Evolutionary conservation across 1,284 basidiomycete species (phyloP).

Genomic region (Microbotryum violaceum): DNA sequence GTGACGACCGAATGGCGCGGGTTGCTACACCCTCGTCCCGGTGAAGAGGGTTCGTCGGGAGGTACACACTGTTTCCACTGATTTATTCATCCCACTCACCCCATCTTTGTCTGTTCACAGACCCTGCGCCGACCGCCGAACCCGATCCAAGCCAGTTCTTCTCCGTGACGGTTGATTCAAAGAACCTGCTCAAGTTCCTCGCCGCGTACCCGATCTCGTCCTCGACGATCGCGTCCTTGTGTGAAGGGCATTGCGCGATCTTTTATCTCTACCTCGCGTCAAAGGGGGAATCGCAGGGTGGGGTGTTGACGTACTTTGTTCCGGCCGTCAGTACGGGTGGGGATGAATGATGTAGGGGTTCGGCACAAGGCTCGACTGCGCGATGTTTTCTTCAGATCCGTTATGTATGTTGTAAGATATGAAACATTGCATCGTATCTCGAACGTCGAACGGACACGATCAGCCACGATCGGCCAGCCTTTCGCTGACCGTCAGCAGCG

Average conservation of each 20-base stretch:
- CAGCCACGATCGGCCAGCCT: no score
- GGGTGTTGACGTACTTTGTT: constrained; percentile 30
- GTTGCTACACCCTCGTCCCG: constrained; percentile 33
- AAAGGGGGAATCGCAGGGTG: constrained; percentile 32
- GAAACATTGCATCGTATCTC: no score
- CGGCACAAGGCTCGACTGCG: not conserved
- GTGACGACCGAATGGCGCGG: constrained; percentile 39
- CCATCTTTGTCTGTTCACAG: not conserved
- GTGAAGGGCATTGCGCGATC: constrained; percentile 39
- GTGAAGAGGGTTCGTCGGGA: constrained; percentile 12
- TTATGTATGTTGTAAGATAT: no score
- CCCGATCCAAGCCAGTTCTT: constrained; percentile 21
- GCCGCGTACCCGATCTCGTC: constrained; percentile 36
- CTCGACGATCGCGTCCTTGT: constrained; percentile 38
- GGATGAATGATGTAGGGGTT: constrained; percentile 9
- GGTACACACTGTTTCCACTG: not conserved
- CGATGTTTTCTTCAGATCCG: no score
- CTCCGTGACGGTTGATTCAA: constrained; percentile 37
- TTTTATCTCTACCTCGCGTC: constrained; percentile 39
- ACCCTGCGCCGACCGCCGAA: constrained; percentile 10
- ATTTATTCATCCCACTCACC: not conserved
- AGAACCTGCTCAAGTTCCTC: constrained; percentile 38
- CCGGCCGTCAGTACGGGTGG: constrained; percentile 20
- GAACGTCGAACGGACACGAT: no score
- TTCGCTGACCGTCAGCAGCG: no score